phyloP scores from a whole-genome alignment of 345 rosid genomes.

The Hevea brasiliensis region DNA sequence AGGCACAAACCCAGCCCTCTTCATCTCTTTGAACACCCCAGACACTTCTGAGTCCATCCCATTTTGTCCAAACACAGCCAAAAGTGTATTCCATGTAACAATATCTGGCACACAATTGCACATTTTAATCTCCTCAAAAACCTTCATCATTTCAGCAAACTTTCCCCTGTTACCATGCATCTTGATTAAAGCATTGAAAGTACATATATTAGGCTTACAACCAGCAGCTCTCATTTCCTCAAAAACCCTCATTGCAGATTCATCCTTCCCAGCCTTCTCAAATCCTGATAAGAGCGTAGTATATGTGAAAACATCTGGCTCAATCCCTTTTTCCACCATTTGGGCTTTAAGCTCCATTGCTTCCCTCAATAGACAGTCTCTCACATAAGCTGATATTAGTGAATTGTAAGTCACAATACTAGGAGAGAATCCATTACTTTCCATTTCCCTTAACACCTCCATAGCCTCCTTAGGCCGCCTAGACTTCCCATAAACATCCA shows the following conservation, averaged over 20 bases:
- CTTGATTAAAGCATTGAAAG: constrained; percentile 90
- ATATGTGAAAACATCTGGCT: constrained; percentile 93
- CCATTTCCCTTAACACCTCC: constrained; percentile 84
- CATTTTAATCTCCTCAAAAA: constrained; percentile 73
- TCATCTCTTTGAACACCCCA: constrained; percentile 94
- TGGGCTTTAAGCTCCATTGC: constrained; percentile 74
- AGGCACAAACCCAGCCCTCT: constrained; percentile 90
- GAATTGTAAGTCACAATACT: constrained; percentile 81
- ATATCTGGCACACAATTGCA: constrained; percentile 70
- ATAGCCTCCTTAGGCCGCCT: constrained; percentile 79
- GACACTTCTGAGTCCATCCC: constrained; percentile 88
- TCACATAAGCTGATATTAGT: constrained; percentile 77
- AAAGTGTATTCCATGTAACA: constrained; percentile 91
- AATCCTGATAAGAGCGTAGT: constrained; percentile 88
- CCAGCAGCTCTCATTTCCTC: constrained; percentile 77
- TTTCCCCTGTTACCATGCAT: constrained; percentile 90
- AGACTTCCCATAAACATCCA: constrained; percentile 93
- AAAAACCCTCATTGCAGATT: constrained; percentile 65
- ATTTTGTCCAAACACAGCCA: constrained; percentile 91
- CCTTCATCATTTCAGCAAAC: constrained; percentile 88
- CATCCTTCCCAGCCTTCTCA: constrained; percentile 85
- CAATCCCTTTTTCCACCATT: constrained; percentile 67
- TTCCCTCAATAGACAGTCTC: constrained; percentile 72
- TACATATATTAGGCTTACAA: constrained; percentile 88
- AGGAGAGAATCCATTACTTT: constrained; percentile 59